Percentiles rank a stretch among this genome's conserved stretches.
phyloP scores from a whole-genome alignment of 495 filamentous ascomycete species.

The Xylaria curta region DNA sequence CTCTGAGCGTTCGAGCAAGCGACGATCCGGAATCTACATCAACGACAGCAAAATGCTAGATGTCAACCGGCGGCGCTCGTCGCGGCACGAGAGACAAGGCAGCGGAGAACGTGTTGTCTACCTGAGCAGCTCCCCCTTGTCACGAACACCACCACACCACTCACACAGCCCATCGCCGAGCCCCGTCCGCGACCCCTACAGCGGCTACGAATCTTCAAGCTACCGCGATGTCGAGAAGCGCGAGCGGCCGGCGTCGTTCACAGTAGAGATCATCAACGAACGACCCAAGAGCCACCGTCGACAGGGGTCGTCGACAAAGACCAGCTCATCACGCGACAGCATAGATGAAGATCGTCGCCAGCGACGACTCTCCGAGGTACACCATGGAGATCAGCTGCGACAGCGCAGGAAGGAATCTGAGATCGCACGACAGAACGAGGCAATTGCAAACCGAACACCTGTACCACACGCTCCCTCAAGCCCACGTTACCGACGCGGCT shows the following conservation, averaged over 20 bases:
- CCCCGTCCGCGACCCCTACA: conserved; percentile 30
- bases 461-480: conserved; percentile 23
- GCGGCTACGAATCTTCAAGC: conserved; percentile 29
- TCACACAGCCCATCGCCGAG: conserved; percentile 30
- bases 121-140: conserved; percentile 33
- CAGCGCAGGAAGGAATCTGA: conserved; percentile 43
- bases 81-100: conserved; percentile 24
- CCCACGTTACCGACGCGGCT: conserved; percentile 39
- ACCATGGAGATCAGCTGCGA: conserved; percentile 38
- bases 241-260: conserved; percentile 31
- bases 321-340: conserved; percentile 36
- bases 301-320: conserved; percentile 38
- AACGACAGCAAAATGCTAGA: conserved; percentile 41
- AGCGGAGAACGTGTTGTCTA: conserved; percentile 39
- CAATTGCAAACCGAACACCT: conserved; percentile 37
- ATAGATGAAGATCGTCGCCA: conserved; percentile 35
- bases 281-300: conserved; percentile 32
- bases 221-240: conserved; percentile 30
- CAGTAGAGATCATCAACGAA: conserved; percentile 37
- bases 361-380: conserved; percentile 32
- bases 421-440: conserved; percentile 45
- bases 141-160: conserved; percentile 29
- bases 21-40: conserved; percentile 42
- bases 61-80: conserved; percentile 36
- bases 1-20: conserved; percentile 41